Percentiles rank a stretch among this genome's conserved stretches.
Evolutionary conservation across 2,329 filamentous ascomycete genomes (phyloP).

Genomic region (Nigrospora osmanthi): DNA sequence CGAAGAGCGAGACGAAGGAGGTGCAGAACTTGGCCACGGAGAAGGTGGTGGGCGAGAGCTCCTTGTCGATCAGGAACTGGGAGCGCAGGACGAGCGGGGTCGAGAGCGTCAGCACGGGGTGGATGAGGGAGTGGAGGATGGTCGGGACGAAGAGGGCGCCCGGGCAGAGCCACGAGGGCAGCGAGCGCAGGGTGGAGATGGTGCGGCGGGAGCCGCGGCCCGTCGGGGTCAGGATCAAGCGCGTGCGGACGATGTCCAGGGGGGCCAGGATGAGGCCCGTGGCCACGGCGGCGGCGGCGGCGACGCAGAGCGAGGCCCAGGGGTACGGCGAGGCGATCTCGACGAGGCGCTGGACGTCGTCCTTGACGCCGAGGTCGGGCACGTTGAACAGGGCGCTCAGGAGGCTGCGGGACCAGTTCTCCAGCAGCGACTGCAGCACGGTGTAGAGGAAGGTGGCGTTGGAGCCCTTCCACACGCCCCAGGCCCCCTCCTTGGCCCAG

Average conservation of each 20-base stretch:
- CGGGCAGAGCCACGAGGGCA: conserved; percentile 72
- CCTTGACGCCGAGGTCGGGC: conserved; percentile 71
- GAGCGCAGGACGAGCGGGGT: conserved; percentile 80
- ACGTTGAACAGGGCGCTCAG: conserved; percentile 87
- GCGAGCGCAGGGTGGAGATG: conserved; percentile 64
- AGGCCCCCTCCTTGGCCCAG: conserved; percentile 82
- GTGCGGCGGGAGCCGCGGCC: conserved; percentile 69
- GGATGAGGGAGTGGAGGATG: conserved; percentile 75
- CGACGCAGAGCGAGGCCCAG: conserved; percentile 70
- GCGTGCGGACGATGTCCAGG: conserved; percentile 82
- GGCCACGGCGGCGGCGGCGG: conserved; percentile 54
- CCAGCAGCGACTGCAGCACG: conserved; percentile 75
- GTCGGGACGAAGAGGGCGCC: conserved; percentile 72
- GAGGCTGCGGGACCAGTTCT: conserved; percentile 86
- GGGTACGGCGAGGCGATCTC: conserved; percentile 73
- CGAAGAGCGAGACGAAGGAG: conserved; percentile 70
- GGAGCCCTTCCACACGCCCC: conserved; percentile 90
- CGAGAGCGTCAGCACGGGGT: conserved; percentile 73
- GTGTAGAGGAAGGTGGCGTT: conserved; percentile 91
- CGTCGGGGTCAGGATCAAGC: conserved; percentile 78
- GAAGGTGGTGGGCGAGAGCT: conserved; percentile 74
- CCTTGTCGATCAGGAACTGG: conserved; percentile 75
- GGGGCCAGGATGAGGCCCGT: conserved; percentile 79
- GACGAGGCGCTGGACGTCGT: conserved; percentile 68
- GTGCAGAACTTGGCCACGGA: conserved; percentile 75